Base-by-base conservation (phyloP, 202 grass and related monocot genomes). In the Brachypodium distachyon region DNA sequence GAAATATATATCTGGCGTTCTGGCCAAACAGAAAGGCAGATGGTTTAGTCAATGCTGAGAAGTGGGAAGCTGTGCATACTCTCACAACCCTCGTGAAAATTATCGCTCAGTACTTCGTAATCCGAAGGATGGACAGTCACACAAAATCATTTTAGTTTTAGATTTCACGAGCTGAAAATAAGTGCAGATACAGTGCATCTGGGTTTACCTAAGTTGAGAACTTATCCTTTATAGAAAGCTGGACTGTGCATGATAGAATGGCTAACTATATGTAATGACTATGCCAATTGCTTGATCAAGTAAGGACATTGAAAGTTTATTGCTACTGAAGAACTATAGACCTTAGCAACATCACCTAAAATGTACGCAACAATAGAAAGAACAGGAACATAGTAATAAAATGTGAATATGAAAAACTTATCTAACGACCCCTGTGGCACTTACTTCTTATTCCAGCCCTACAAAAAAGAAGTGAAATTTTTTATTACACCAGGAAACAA, bases 401-500 rank as follows among this genome's bases (percentile, higher is more conserved):
- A 10, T 76, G 19, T 47, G 19, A 63, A 80, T 36, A 77, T 67
- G 58, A 37, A 58, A 65, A n/a, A 64, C 68, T 79, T 76, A 73
- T 63, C 61, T 48, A 66, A 31, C 53, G 77, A 70, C 64, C 57
- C 61, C 36, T 28, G 5, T 21, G 22, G 43, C 55, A 85, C 95
- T 86, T 92, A 94, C 95, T 92, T 98, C 72, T 98, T 98, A 84
- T 88, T 98, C 95, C 95, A 94, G 70, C 95, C 95, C 95, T 98
- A 82, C 76, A 92, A 90, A 66, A 78, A 18, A 70, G 54, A 70
- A 77, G 29, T 39, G 29, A 56, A 7, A 48, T 56, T 75, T 79
- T 72, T 87, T 57, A 86, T 28, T 10, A 51, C 40, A 60, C 2
- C 1, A 26, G 23, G 70, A 5, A 70, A 64, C 36, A 9, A 62